Conservation (phyloP, 192 early-diverging fungal species). For the Linnemannia hyalina region DNA sequence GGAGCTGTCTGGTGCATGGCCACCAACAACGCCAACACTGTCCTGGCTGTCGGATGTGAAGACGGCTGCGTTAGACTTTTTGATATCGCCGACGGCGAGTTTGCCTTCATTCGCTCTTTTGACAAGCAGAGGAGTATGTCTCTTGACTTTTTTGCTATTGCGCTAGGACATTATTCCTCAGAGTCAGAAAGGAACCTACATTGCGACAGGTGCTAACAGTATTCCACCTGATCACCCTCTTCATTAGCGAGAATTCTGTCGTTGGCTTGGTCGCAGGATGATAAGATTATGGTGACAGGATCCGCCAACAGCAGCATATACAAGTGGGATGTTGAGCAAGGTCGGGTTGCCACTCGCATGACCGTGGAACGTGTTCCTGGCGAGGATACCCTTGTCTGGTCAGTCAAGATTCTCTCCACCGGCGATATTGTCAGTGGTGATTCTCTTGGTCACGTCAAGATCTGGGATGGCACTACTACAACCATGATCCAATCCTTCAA, state of each 20-base stretch:
- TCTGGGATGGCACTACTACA: constrained; percentile 83
- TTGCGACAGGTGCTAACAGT: background rate
- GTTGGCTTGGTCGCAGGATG: constrained; percentile 84
- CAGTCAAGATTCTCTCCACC: constrained; percentile 73
- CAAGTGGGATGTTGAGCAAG: constrained; percentile 70
- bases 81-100: constrained; percentile 79
- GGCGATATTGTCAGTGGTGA: constrained; percentile 91
- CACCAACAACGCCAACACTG: constrained; percentile 78
- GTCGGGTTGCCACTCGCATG: constrained; percentile 71
- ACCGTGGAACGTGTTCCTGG: constrained; percentile 78
- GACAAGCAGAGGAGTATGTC: constrained; percentile 71
- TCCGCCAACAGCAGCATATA: constrained; percentile 86
- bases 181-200: background rate
- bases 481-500: constrained; percentile 79
- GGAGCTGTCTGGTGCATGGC: constrained; percentile 97
- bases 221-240: background rate
- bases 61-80: constrained; percentile 94
- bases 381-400: constrained; percentile 93
- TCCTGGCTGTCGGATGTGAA: constrained; percentile 92
- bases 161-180: background rate
- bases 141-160: background rate
- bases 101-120: constrained; percentile 77
- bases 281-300: constrained; percentile 82
- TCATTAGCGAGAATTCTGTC: constrained; percentile 82
- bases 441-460: constrained; percentile 90